Evolutionary conservation across 139 green algal species (phyloP).

Genomic region (Deuterostichococcus epilithicus): DNA sequence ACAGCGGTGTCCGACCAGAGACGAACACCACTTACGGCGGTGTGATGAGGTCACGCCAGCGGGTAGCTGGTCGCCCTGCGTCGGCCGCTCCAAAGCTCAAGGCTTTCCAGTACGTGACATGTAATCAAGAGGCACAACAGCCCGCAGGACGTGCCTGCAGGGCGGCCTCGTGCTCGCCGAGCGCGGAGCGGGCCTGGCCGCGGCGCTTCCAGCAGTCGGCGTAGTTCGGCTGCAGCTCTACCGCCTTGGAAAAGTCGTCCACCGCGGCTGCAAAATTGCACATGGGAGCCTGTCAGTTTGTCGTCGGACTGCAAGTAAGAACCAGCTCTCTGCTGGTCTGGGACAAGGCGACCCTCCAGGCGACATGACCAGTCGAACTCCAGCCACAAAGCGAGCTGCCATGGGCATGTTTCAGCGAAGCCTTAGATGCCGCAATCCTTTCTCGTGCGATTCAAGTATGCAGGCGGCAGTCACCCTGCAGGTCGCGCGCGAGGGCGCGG

Average conservation of each 20-base stretch:
- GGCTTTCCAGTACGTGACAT: too few species aligned
- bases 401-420: too few species aligned
- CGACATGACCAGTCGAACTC: neutral
- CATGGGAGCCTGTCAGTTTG: neutral
- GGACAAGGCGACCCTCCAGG: too few species aligned
- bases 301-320: too few species aligned
- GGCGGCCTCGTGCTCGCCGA: slow-evolving; percentile 56
- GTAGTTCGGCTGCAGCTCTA: slow-evolving; percentile 60
- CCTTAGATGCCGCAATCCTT: too few species aligned
- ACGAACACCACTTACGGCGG: too few species aligned
- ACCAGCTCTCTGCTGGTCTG: too few species aligned
- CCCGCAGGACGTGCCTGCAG: neutral
- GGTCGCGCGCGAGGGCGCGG: slow-evolving; percentile 54
- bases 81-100: too few species aligned
- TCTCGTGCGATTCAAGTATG: too few species aligned
- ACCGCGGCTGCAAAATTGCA: slow-evolving; percentile 50
- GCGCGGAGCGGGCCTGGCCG: slow-evolving; percentile 66
- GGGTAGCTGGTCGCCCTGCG: too few species aligned
- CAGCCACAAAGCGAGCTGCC: neutral
- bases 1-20: too few species aligned
- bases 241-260: slow-evolving; percentile 73
- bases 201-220: slow-evolving; percentile 75
- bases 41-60: too few species aligned
- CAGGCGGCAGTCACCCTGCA: slow-evolving; percentile 40
- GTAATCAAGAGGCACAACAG: neutral